phyloP scores from a whole-genome alignment of 1,284 basidiomycete species.

The Mixia osmundae region DNA sequence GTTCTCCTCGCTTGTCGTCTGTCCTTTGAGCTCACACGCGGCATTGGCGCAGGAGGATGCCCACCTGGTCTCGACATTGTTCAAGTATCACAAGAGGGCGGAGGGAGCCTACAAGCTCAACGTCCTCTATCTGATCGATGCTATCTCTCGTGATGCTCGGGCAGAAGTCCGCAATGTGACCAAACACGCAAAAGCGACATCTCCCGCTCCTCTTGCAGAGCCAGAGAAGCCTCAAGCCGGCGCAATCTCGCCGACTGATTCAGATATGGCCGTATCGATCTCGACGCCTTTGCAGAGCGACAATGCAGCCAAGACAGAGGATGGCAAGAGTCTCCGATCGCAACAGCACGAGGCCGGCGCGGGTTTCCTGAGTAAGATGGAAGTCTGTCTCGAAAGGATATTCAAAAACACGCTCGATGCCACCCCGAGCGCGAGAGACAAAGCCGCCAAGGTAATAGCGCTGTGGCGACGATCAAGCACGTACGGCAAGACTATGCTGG shows the following conservation, averaged over 20 bases:
- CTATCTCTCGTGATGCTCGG: conserved; percentile 57
- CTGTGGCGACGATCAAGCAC: too few relatives aligned
- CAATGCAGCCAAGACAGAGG: conserved; percentile 31
- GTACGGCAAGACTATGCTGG: too few relatives aligned
- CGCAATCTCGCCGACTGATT: conserved; percentile 6
- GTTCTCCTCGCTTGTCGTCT: background rate
- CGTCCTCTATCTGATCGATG: conserved; percentile 74
- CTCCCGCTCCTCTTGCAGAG: background rate
- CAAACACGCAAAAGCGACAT: conserved; percentile 32
- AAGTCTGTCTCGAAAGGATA: conserved; percentile 58
- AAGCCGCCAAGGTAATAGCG: too few relatives aligned
- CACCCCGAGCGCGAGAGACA: too few relatives aligned
- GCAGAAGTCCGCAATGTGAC: too few relatives aligned
- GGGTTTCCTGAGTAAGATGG: conserved; percentile 60
- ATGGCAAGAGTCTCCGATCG: conserved; percentile 40
- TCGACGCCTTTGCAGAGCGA: background rate
- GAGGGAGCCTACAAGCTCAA: conserved; percentile 41
- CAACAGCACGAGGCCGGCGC: too few relatives aligned
- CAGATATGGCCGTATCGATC: background rate
- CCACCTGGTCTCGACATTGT: conserved; percentile 56
- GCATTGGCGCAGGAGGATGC: conserved; percentile 57
- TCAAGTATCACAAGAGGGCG: conserved; percentile 56
- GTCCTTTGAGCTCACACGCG: too few relatives aligned
- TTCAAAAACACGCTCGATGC: too few relatives aligned
- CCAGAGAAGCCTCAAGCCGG: conserved; percentile 3